phyloP scores from a whole-genome alignment of 306 rosid species.

The Sesbania bispinosa region DNA sequence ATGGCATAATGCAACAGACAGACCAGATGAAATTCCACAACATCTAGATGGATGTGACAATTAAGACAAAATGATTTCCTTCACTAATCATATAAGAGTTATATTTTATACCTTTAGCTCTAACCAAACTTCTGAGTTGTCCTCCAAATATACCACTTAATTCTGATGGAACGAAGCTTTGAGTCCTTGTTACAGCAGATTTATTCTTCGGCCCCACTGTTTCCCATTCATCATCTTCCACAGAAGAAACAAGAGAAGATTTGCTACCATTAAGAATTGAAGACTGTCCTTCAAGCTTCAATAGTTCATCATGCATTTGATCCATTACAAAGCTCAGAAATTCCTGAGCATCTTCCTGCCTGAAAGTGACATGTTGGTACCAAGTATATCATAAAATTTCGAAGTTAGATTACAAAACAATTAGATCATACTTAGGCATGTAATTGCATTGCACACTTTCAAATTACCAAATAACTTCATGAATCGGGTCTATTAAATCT shows the following conservation, averaged over 20 bases:
- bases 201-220: conserved; percentile 92
- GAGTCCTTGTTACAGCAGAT: conserved; percentile 95
- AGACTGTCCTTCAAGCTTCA: conserved; percentile 69
- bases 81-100: neutral
- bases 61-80: neutral
- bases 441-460: conserved; percentile 8
- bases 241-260: conserved; percentile 69
- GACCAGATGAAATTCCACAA: neutral
- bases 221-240: conserved; percentile 97
- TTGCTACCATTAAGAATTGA: conserved; percentile 46
- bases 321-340: conserved; percentile 94
- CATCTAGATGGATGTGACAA: neutral
- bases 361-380: conserved; percentile 32
- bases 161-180: conserved; percentile 76
- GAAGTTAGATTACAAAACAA: neutral
- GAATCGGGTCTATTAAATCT: neutral
- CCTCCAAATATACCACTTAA: conserved; percentile 88
- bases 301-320: conserved; percentile 83
- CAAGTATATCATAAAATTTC: conserved; percentile 3
- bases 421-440: neutral
- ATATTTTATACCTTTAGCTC: conserved; percentile 55
- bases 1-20: neutral
- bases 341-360: conserved; percentile 99
- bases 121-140: conserved; percentile 75
- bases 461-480: neutral